Evolutionary conservation across 441 rosid genomes (phyloP).

Genomic region (Corymbia calophylla): DNA sequence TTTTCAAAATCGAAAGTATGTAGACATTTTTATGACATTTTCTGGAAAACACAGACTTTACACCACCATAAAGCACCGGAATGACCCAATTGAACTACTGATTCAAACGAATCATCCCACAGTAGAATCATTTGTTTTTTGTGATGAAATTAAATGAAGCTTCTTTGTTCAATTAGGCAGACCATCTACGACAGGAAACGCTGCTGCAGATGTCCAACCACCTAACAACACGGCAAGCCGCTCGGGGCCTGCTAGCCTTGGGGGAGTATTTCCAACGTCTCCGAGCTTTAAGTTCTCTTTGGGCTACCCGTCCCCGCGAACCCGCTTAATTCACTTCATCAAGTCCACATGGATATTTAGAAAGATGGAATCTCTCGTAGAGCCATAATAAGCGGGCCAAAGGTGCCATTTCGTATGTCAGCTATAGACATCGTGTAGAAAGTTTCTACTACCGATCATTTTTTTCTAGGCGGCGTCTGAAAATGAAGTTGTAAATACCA

Average conservation of each 20-base stretch:
- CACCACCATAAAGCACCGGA: not conserved
- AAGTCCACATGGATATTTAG: not conserved
- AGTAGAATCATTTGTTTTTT: not conserved
- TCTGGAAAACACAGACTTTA: not conserved
- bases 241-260: constrained; percentile 80
- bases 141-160: not conserved
- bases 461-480: constrained; percentile 22
- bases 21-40: not conserved
- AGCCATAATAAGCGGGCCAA: not conserved
- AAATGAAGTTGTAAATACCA: constrained; percentile 20
- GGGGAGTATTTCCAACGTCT: constrained; percentile 90
- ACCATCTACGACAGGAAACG: constrained; percentile 80
- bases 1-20: not conserved
- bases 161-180: constrained; percentile 47
- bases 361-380: not conserved
- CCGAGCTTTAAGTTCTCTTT: constrained; percentile 64
- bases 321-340: constrained; percentile 29
- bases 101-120: not conserved
- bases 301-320: constrained; percentile 65
- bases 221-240: constrained; percentile 77
- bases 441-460: constrained; percentile 30
- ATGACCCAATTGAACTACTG: not conserved
- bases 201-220: constrained; percentile 71
- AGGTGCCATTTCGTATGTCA: not conserved
- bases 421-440: not conserved